Evolutionary conservation across 495 filamentous ascomycete genomes (phyloP).

Genomic region (Articulospora tetracladia): DNA sequence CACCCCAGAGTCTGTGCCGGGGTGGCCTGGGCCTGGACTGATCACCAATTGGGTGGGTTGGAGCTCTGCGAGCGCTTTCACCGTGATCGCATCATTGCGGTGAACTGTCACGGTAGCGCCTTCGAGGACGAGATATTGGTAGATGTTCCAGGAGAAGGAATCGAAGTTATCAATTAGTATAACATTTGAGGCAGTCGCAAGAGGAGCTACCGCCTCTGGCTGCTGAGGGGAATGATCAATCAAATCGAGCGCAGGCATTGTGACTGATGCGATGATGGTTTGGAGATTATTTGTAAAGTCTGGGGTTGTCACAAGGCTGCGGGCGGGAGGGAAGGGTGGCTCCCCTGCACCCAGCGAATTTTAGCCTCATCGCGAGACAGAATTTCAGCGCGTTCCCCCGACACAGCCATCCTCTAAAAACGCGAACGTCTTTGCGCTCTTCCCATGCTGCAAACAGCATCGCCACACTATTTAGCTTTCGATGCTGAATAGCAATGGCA

Average conservation of each 20-base stretch:
- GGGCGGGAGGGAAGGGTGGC: background rate
- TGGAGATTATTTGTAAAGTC: background rate
- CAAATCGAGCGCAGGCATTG: conserved; percentile 46
- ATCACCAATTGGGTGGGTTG: conserved; percentile 92
- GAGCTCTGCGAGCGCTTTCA: conserved; percentile 76
- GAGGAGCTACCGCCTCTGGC: conserved; percentile 60
- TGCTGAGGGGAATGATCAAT: conserved; percentile 87
- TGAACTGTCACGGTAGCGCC: conserved; percentile 84
- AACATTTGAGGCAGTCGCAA: conserved; percentile 80
- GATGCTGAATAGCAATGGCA: conserved; percentile 66
- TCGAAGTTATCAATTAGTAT: conserved; percentile 99
- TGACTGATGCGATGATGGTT: background rate
- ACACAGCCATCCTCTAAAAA: background rate
- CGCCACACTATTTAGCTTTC: conserved; percentile 34
- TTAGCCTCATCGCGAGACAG: no score
- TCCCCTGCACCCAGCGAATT: no score
- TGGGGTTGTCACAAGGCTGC: background rate
- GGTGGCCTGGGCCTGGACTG: conserved; percentile 93
- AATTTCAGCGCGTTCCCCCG: background rate
- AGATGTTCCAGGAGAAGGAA: conserved; percentile 98
- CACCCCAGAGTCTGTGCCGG: conserved; percentile 82
- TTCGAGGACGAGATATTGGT: conserved; percentile 94
- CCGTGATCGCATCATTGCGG: conserved; percentile 85
- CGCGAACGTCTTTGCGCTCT: background rate
- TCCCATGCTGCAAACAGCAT: conserved; percentile 19